Base-by-base conservation (phyloP, 169 alveolate genomes). In the Cryptosporidium felis region DNA sequence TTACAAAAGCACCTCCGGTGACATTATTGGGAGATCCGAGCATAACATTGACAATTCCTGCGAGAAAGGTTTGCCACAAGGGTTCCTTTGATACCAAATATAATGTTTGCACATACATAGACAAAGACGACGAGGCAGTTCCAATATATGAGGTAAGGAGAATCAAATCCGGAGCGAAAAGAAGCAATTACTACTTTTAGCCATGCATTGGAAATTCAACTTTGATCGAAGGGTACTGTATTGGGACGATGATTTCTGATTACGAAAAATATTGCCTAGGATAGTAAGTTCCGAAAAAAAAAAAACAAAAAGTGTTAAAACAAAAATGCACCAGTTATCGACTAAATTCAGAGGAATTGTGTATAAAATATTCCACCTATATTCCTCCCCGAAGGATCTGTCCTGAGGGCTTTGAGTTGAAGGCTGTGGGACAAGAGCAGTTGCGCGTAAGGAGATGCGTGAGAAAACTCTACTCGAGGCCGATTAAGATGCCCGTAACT, bases 221-320 rank as follows among this genome's bases (percentile, higher is more conserved):
- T 12, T 32, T 74, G 21, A 59, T 74, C 10, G 85, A 74, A 18
- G 85, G 85, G 18, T 74, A 74, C 38, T 74, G 85, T 30, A 74
- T 74, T 51, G 85, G 85, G 6, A 74, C 67, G n/a, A 74, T 74
- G 85, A 74, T 56, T 53, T 74, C 85, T 0, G 85, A 74, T 38
- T 74, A 74, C 42, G 85, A 74, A 53, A 74, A 74, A 32, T 74
- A 74, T 45, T 74, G 85, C n/a, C 63, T 18, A 38, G 85, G 85
- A 74, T 41, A 45, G 85, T 74, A 51, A 49, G 74, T 53, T 1
- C 32, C 18, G 40, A 16, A 23, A 26, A 26, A 12, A 14, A 65
- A 38, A 16, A 40, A 9, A n/a, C n/a, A n/a, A n/a, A n/a, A n/a
- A n/a, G n/a, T n/a, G n/a, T n/a, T n/a, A n/a, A n/a, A n/a, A n/a